Conservation (phyloP, 2,329 filamentous ascomycete species). For the Claviceps sp. region DNA sequence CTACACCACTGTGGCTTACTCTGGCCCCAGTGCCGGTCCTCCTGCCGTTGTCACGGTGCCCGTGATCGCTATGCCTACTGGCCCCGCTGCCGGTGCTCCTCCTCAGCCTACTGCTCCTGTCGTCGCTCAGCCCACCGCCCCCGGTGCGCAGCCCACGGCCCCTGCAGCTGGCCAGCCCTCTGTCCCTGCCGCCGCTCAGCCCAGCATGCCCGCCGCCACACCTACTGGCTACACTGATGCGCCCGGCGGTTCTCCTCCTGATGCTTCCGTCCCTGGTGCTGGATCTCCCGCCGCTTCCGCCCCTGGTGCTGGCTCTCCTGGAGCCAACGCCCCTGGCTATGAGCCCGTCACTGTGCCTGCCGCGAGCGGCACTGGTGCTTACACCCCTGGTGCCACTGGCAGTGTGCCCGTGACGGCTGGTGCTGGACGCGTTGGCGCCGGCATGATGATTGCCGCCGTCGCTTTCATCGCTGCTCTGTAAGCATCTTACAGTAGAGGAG, state of each 20-base stretch:
- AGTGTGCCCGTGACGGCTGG: slow-evolving; percentile 25
- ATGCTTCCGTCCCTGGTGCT: background rate
- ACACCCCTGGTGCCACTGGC: slow-evolving; percentile 19
- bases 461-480: slow-evolving; percentile 34
- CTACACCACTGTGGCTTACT: slow-evolving; percentile 38
- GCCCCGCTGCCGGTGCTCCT: slow-evolving; percentile 6
- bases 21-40: slow-evolving; percentile 29
- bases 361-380: slow-evolving; percentile 20
- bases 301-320: background rate
- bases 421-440: slow-evolving; percentile 26
- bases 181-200: background rate
- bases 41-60: slow-evolving; percentile 39
- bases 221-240: slow-evolving; percentile 6
- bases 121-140: slow-evolving; percentile 4
- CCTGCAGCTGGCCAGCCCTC: slow-evolving; percentile 4
- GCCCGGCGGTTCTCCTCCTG: background rate
- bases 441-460: slow-evolving; percentile 31
- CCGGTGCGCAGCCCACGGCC: slow-evolving; percentile 4
- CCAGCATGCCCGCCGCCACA: slow-evolving; percentile 6
- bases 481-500: slow-evolving; percentile 7
- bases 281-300: background rate
- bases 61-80: slow-evolving; percentile 35
- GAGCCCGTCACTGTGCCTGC: slow-evolving; percentile 9
- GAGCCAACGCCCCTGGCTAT: too few relatives aligned
- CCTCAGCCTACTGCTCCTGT: slow-evolving; percentile 6